Conservation (phyloP, 495 filamentous ascomycete species). For the Hamigera avellanea region DNA sequence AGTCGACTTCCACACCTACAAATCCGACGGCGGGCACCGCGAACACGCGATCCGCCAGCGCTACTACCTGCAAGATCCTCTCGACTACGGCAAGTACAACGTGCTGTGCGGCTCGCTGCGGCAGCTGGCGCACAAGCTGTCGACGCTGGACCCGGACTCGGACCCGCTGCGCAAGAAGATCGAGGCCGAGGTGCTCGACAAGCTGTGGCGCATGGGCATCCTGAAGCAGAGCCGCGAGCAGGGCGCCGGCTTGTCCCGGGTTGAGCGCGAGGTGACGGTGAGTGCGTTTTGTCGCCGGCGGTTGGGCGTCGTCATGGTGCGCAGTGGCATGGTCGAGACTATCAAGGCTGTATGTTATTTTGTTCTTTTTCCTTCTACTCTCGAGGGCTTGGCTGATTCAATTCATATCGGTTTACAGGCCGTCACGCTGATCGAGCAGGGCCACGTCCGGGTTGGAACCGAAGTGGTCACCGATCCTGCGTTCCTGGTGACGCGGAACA, state of each 20-base stretch:
- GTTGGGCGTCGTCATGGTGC: conserved; percentile 77
- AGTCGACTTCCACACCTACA: conserved; percentile 91
- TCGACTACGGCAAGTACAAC: conserved; percentile 87
- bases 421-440: conserved; percentile 83
- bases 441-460: conserved; percentile 85
- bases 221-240: conserved; percentile 52
- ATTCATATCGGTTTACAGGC: conserved; percentile 27
- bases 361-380: conserved; percentile 6
- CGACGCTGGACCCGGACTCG: conserved; percentile 61
- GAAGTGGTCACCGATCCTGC: conserved; percentile 80
- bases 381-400: not conserved
- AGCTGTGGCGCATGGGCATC: conserved; percentile 84
- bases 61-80: conserved; percentile 77
- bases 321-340: conserved; percentile 79
- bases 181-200: conserved; percentile 73
- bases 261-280: conserved; percentile 81
- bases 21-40: conserved; percentile 76
- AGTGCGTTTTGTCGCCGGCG: conserved; percentile 69
- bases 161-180: conserved; percentile 68
- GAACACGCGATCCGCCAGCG: conserved; percentile 66
- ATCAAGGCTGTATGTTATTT: conserved; percentile 42
- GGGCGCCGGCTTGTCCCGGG: conserved; percentile 52
- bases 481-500: conserved; percentile 46
- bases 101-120: conserved; percentile 70
- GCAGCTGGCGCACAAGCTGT: conserved; percentile 77